phyloP scores from a whole-genome alignment of 768 basidiomycete genomes.

The Mycena indigotica region DNA sequence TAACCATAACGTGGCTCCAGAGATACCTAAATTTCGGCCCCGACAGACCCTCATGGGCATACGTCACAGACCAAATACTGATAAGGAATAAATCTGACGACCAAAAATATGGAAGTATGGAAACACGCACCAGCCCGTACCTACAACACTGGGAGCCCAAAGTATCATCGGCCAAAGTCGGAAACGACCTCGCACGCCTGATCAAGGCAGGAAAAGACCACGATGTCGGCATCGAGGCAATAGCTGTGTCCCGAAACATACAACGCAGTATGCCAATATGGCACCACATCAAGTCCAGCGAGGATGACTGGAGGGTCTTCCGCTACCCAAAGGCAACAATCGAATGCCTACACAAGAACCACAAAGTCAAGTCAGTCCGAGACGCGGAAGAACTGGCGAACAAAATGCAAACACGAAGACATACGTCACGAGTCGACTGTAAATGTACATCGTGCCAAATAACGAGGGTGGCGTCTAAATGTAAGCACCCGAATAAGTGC shows the following conservation, averaged over 20 bases:
- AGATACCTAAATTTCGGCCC: not conserved
- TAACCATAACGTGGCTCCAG: not conserved
- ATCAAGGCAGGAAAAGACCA: not conserved
- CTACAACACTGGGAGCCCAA: not conserved
- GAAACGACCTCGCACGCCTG: constrained; percentile 4
- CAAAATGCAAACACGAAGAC: not conserved
- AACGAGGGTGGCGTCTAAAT: not conserved
- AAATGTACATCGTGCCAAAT: constrained; percentile 1
- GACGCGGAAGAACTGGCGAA: not conserved
- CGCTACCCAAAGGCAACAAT: not conserved
- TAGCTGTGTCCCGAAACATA: not conserved
- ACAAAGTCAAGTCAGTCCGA: not conserved
- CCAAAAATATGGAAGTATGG: not conserved
- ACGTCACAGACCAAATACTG: not conserved
- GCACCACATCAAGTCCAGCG: constrained; percentile 4
- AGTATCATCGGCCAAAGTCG: not conserved
- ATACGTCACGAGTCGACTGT: not conserved
- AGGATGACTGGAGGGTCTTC: not conserved
- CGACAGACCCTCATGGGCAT: not conserved
- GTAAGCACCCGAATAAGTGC: constrained; percentile 5
- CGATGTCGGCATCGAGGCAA: not conserved
- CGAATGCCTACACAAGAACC: constrained; percentile 8
- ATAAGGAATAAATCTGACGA: not conserved
- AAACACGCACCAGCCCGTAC: not conserved
- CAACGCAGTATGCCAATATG: constrained; percentile 8